Conservation (phyloP, 371 early-diverging fungal genomes). For the Coemansia sp. region DNA sequence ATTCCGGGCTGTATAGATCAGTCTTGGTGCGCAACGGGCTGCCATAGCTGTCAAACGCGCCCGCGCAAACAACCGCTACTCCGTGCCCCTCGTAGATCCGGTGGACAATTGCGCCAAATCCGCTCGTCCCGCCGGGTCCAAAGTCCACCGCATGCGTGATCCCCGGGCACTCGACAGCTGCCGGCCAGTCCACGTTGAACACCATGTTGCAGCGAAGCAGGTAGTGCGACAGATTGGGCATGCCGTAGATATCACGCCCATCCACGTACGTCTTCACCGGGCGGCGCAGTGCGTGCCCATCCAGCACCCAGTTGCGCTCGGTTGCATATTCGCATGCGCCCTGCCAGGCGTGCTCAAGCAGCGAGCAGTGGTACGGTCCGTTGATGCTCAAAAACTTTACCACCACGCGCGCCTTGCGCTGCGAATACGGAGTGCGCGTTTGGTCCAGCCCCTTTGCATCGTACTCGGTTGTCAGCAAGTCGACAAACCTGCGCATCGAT, state of each 20-base stretch:
- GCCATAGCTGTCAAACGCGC: constrained; percentile 58
- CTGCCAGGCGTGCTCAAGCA: constrained; percentile 65
- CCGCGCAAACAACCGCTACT: constrained; percentile 77
- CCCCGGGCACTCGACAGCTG: constrained; percentile 65
- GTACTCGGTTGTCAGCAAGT: constrained; percentile 73
- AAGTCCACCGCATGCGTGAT: constrained; percentile 92
- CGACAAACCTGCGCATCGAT: constrained; percentile 78
- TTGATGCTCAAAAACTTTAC: constrained; percentile 83
- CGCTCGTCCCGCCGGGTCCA: constrained; percentile 90
- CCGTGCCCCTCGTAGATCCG: constrained; percentile 96
- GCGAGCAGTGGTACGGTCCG: constrained; percentile 83
- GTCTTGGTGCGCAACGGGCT: constrained; percentile 78
- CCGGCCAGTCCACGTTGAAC: constrained; percentile 85
- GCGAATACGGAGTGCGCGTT: constrained; percentile 74
- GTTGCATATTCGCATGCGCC: constrained; percentile 63
- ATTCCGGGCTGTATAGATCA: constrained; percentile 73
- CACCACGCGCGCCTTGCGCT: constrained; percentile 79
- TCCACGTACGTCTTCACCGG: constrained; percentile 80
- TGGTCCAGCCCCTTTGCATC: constrained; percentile 78
- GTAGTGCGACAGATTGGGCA: constrained; percentile 47
- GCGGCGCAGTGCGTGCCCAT: constrained; percentile 59
- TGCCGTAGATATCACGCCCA: constrained; percentile 54
- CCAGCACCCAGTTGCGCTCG: constrained; percentile 57
- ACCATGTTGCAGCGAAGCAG: constrained; percentile 80
- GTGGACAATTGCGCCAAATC: constrained; percentile 71